Conservation (phyloP, 148 eudicot genomes). For the Vaccinium darrowii region DNA sequence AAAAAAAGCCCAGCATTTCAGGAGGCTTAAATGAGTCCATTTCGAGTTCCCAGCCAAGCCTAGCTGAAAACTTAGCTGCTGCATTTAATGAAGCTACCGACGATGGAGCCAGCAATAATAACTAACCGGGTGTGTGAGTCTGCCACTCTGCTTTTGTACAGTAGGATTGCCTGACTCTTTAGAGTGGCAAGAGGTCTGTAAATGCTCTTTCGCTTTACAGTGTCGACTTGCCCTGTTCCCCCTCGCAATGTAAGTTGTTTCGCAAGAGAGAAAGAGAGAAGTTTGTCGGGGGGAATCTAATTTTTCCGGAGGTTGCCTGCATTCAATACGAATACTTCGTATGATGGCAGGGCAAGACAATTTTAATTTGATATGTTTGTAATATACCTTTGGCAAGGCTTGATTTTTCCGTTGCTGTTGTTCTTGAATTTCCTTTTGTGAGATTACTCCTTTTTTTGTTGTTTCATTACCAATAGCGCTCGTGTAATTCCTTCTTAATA, state of each 20-base stretch:
- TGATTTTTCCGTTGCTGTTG: background rate
- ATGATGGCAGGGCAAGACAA: background rate
- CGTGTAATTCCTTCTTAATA: background rate
- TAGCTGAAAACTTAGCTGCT: constrained; percentile 62
- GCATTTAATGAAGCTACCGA: constrained; percentile 46
- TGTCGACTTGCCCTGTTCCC: background rate
- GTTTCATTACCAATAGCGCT: background rate
- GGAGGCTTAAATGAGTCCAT: constrained; percentile 18
- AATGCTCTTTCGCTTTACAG: background rate
- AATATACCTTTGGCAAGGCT: background rate
- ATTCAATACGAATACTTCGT: background rate
- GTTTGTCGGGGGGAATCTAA: background rate
- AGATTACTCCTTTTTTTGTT: background rate
- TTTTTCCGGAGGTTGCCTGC: background rate
- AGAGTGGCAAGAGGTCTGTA: background rate
- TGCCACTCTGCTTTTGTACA: background rate
- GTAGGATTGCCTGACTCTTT: background rate
- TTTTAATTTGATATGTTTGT: background rate
- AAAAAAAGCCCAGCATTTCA: constrained; percentile 40
- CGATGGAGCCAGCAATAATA: constrained; percentile 15
- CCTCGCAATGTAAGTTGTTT: background rate
- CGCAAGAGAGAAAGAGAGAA: background rate
- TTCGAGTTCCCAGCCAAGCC: constrained; percentile 47
- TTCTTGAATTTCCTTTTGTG: background rate
- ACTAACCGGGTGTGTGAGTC: constrained; percentile 15